Conservation (phyloP, 2,329 filamentous ascomycete species). For the Ophiostoma montium region DNA sequence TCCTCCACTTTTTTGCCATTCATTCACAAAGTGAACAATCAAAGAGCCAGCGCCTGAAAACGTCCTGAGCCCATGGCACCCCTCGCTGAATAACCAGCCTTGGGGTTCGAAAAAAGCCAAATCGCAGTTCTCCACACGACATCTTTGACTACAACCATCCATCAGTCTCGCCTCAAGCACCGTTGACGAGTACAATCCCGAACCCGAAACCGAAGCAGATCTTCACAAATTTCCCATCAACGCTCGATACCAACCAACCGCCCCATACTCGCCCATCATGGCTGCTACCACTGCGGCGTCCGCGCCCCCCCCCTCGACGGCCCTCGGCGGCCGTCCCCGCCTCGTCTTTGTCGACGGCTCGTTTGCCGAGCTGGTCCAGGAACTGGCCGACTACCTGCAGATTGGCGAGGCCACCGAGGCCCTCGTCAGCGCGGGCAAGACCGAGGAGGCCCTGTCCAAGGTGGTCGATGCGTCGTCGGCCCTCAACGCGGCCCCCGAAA, state of each 20-base stretch:
- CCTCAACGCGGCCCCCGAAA: conserved; percentile 80
- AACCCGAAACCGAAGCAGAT: too few species aligned
- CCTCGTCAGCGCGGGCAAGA: conserved; percentile 50
- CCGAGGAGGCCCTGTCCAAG: conserved; percentile 81
- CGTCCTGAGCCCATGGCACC: neutral
- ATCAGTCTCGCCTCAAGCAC: too few species aligned
- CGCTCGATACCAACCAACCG: neutral
- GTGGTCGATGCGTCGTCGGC: conserved; percentile 65
- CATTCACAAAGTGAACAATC: neutral
- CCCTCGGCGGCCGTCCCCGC: conserved; percentile 29
- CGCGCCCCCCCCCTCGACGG: neutral
- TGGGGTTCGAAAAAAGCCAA: too few species aligned
- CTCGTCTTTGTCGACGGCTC: conserved; percentile 74
- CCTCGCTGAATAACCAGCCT: neutral
- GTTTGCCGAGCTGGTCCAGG: conserved; percentile 83
- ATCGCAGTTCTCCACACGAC: neutral
- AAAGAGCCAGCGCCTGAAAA: neutral
- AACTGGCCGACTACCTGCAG: conserved; percentile 91
- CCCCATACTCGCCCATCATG: conserved; percentile 4
- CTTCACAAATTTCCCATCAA: too few species aligned
- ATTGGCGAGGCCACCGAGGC: conserved; percentile 64
- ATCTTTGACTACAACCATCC: neutral
- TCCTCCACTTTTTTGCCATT: neutral
- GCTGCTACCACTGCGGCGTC: conserved; percentile 5
- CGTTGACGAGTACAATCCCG: too few species aligned